These are phyloP conservation scores for Globisporangium spinosum DNA, from an alignment of 352 stramenopile species.

Conservation along the genomic window DNA sequence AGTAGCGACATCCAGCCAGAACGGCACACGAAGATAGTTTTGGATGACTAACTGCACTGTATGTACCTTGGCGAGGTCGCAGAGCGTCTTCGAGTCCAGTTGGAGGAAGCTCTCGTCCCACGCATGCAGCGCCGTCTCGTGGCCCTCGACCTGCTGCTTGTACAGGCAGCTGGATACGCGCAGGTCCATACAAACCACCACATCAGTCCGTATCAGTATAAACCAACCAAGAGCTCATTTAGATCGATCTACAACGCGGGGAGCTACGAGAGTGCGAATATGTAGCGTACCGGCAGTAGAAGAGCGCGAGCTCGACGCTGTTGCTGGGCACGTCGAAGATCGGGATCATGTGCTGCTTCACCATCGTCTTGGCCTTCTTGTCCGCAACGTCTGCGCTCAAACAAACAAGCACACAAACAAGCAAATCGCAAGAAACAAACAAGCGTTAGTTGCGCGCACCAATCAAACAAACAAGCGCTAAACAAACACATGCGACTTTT, in stretches of 20 bases:
- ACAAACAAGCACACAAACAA: background rate
- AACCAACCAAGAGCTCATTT: background rate
- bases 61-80: conserved; percentile 66
- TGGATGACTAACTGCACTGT: too few relatives aligned
- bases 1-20: background rate
- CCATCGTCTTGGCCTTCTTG: conserved; percentile 43
- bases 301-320: conserved; percentile 64
- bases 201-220: background rate
- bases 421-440: background rate
- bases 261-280: background rate
- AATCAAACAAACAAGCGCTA: background rate
- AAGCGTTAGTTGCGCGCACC: background rate
- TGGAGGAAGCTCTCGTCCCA: conserved; percentile 71
- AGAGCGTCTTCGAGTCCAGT: conserved; percentile 75
- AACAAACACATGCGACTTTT: background rate
- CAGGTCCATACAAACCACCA: conserved; percentile 2
- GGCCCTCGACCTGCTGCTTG: conserved; percentile 68
- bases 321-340: conserved; percentile 72
- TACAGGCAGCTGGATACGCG: conserved; percentile 52
- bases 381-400: conserved; percentile 38
- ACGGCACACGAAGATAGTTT: background rate
- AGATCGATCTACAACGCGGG: background rate
- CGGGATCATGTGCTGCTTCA: conserved; percentile 68
- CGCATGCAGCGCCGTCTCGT: conserved; percentile 47
- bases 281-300: conserved; percentile 57